Evolutionary conservation across 495 filamentous ascomycete genomes (phyloP).

Genomic region (Bacidia gigantensis): DNA sequence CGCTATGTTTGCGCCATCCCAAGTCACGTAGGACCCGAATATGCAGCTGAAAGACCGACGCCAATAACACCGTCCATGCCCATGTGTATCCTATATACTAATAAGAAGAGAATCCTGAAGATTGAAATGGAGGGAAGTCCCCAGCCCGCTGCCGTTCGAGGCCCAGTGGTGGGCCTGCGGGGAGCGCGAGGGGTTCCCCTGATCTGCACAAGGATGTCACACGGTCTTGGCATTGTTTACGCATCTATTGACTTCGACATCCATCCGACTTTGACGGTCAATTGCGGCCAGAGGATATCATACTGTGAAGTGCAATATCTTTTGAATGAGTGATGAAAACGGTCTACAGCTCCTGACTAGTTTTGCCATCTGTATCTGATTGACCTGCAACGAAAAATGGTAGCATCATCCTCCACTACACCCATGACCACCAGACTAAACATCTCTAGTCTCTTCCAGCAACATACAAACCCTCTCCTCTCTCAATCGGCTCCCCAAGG

Average conservation of each 20-base stretch:
- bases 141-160: no score
- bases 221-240: constrained; percentile 12
- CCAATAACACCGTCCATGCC: neutral
- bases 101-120: no score
- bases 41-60: neutral
- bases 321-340: no score
- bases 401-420: no score
- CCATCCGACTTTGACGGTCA: neutral
- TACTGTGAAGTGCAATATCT: no score
- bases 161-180: neutral
- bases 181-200: neutral
- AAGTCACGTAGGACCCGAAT: no score
- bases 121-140: no score
- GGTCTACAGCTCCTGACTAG: no score
- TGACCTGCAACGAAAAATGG: no score
- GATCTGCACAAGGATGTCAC: neutral
- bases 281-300: neutral
- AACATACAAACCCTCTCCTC: constrained; percentile 56
- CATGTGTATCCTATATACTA: neutral
- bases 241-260: neutral
- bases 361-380: no score
- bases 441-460: constrained; percentile 31
- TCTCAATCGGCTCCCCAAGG: constrained; percentile 54
- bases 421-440: neutral
- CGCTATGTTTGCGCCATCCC: no score